Percentiles rank a stretch among this genome's conserved stretches.
phyloP scores from a whole-genome alignment of 2,329 filamentous ascomycete species.

The Alternaria sp. region DNA sequence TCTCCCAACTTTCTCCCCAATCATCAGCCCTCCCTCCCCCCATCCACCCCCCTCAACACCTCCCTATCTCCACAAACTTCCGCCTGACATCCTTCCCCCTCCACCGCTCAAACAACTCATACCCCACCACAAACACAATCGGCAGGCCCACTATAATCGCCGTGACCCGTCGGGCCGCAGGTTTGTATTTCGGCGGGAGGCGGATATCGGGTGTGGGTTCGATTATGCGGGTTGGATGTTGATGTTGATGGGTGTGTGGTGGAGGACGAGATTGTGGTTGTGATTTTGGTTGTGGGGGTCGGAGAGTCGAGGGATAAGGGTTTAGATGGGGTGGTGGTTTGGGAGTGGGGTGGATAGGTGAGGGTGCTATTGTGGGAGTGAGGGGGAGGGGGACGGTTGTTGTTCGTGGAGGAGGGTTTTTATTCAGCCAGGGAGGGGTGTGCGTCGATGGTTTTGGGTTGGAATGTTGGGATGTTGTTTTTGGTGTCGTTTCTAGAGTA shows the following conservation, averaged over 20 bases:
- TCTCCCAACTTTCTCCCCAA: not conserved
- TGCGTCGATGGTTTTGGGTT: not conserved
- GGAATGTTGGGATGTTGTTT: slow-evolving; percentile 25
- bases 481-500: not conserved
- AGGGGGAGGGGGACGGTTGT: slow-evolving; percentile 41
- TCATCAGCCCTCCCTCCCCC: not conserved
- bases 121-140: slow-evolving; percentile 45
- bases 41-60: not conserved
- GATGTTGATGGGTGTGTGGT: slow-evolving; percentile 5
- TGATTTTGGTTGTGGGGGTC: not conserved
- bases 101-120: slow-evolving; percentile 44
- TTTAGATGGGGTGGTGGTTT: slow-evolving; percentile 15
- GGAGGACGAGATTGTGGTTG: not conserved
- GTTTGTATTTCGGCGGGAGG: slow-evolving; percentile 45
- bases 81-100: slow-evolving; percentile 26
- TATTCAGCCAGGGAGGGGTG: not conserved
- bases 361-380: slow-evolving; percentile 26
- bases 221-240: slow-evolving; percentile 25
- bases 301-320: slow-evolving; percentile 12
- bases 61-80: slow-evolving; percentile 20
- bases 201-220: slow-evolving; percentile 32
- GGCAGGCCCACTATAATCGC: slow-evolving; percentile 50
- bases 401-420: slow-evolving; percentile 8
- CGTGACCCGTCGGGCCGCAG: slow-evolving; percentile 42
- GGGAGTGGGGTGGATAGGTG: slow-evolving; percentile 13